These are phyloP conservation scores for Barbarea vulgaris DNA, from an alignment of 345 rosid genomes.

Conservation along the genomic window DNA sequence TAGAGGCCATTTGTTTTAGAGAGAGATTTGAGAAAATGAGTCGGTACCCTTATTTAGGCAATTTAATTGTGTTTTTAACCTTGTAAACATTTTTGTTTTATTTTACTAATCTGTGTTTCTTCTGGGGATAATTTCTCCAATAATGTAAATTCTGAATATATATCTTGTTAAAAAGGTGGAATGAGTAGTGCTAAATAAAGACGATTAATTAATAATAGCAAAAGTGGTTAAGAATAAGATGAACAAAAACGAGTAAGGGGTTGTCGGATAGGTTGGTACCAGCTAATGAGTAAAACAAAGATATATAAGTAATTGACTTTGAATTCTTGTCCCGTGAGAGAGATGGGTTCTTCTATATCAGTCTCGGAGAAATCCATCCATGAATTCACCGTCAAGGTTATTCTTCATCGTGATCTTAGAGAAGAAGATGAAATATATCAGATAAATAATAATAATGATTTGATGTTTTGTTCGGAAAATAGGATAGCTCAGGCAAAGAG, in stretches of 20 bases:
- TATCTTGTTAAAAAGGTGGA: not conserved
- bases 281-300: not conserved
- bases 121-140: not conserved
- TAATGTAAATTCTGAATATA: not conserved
- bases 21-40: constrained; percentile 6
- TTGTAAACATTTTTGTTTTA: not conserved
- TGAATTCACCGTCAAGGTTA: constrained; percentile 73
- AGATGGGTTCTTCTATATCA: constrained; percentile 68
- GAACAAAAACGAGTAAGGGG: not conserved
- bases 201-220: not conserved
- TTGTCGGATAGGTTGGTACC: not conserved
- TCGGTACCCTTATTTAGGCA: not conserved
- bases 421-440: constrained; percentile 12
- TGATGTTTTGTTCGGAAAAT: constrained; percentile 15
- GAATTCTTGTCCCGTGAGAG: too few species aligned
- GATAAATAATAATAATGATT: not conserved
- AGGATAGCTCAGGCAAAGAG: constrained; percentile 73
- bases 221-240: not conserved
- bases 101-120: not conserved
- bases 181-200: not conserved
- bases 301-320: not conserved
- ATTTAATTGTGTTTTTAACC: not conserved
- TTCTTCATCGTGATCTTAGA: not conserved
- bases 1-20: constrained; percentile 2
- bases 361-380: constrained; percentile 65